These are phyloP conservation scores for Taphrina pruni DNA, from an alignment of 1,139 yeast genomes.

Conservation along the genomic window DNA sequence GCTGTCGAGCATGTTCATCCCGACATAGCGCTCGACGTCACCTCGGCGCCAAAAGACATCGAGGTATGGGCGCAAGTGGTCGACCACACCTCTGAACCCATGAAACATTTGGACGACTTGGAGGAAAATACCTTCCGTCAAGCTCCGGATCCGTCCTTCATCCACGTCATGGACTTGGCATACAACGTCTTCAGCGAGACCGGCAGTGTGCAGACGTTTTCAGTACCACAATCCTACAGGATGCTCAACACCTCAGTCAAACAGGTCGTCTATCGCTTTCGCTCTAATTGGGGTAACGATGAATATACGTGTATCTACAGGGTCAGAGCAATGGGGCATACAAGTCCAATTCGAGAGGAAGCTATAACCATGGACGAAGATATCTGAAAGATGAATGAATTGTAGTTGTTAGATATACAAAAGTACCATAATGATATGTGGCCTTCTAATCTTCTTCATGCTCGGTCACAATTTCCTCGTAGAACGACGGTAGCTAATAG, in stretches of 20 bases:
- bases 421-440: neutral
- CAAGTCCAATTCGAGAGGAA: neutral
- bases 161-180: constrained; percentile 48
- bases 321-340: constrained; percentile 44
- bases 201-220: constrained; percentile 50
- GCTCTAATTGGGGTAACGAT: constrained; percentile 52
- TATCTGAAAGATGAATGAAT: neutral
- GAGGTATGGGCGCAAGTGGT: constrained; percentile 50
- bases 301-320: constrained; percentile 52
- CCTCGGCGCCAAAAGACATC: constrained; percentile 50
- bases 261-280: constrained; percentile 48
- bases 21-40: constrained; percentile 48
- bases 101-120: constrained; percentile 22
- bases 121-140: neutral
- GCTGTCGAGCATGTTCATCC: constrained; percentile 50
- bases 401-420: neutral
- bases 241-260: constrained; percentile 42
- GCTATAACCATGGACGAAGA: constrained; percentile 21
- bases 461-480: constrained; percentile 9
- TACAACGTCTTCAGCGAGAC: constrained; percentile 49
- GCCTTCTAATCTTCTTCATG: neutral
- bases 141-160: constrained; percentile 45
- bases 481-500: constrained; percentile 18
- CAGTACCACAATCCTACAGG: constrained; percentile 48
- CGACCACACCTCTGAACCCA: constrained; percentile 45